These are phyloP conservation scores for Pulveroboletus sp. DNA, from an alignment of 768 basidiomycete species.

Conservation along the genomic window DNA sequence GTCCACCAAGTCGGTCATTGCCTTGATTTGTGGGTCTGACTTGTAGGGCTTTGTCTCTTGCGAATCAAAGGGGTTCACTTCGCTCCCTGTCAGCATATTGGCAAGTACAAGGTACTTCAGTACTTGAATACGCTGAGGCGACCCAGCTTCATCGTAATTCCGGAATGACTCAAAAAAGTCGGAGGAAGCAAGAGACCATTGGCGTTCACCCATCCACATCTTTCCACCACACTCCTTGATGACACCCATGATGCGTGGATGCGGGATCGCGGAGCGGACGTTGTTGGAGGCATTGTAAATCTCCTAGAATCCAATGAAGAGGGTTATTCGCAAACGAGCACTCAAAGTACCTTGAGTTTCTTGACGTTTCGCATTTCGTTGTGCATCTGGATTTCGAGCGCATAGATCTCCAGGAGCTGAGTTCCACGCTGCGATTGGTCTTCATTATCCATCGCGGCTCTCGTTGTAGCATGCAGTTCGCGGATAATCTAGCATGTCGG, in stretches of 20 bases:
- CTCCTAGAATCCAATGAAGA: conserved; percentile 54
- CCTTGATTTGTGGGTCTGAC: conserved; percentile 92
- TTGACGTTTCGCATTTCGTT: conserved; percentile 94
- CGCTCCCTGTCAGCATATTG: conserved; percentile 97
- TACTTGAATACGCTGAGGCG: conserved; percentile 94
- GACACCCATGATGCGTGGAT: conserved; percentile 97
- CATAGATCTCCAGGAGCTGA: conserved; percentile 93
- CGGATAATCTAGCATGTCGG: conserved; percentile 56
- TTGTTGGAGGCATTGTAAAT: conserved; percentile 95
- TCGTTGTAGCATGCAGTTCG: conserved; percentile 70
- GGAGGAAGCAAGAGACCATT: conserved; percentile 95
- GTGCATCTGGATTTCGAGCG: conserved; percentile 99
- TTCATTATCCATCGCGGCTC: conserved; percentile 58
- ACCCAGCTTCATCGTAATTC: conserved; percentile 98
- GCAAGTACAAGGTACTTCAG: conserved; percentile 97
- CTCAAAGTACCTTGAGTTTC: conserved; percentile 75
- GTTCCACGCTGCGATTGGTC: conserved; percentile 94
- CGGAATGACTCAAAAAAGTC: conserved; percentile 99
- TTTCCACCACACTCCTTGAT: conserved; percentile 99
- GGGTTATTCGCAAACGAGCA: neutral
- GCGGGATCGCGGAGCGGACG: conserved; percentile 94
- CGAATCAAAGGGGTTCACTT: conserved; percentile 98
- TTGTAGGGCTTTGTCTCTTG: conserved; percentile 99
- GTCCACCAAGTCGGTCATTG: conserved; percentile 96
- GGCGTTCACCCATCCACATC: conserved; percentile 99